Percentiles rank a stretch among this genome's conserved stretches.
phyloP scores from a whole-genome alignment of 176 grass and related monocot species.

The Ampelocalamus luodianensis region DNA sequence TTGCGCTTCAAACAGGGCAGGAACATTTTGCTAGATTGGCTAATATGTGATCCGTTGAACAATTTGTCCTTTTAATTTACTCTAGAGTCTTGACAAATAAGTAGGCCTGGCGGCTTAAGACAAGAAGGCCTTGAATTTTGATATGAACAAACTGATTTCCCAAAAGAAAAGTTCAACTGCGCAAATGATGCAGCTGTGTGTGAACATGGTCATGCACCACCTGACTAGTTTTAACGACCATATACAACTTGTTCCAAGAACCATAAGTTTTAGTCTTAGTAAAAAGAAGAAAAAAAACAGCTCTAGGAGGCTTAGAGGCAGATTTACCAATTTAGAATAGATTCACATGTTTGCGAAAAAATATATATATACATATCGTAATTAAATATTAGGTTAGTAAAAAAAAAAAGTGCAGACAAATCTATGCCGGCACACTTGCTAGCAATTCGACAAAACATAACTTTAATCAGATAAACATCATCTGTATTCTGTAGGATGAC shows the following conservation, averaged over 20 bases:
- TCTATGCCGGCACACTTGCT: background rate
- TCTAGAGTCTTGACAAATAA: background rate
- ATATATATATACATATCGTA: background rate
- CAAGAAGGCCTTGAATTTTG: background rate
- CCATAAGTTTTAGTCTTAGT: background rate
- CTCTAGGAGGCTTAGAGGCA: background rate
- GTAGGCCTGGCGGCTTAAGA: background rate
- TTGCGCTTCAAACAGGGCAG: slow-evolving; percentile 36
- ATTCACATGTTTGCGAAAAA: background rate
- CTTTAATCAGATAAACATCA: background rate
- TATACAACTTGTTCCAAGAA: background rate
- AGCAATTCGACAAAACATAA: background rate
- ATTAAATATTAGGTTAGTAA: background rate
- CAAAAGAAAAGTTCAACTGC: background rate
- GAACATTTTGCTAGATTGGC: background rate
- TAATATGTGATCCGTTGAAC: background rate
- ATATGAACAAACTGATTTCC: background rate
- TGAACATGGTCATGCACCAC: background rate
- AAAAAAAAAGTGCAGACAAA: background rate
- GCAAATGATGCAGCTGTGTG: background rate
- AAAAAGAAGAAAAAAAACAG: too few relatives aligned
- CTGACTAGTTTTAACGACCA: background rate
- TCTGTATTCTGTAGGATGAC: background rate
- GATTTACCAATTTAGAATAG: background rate
- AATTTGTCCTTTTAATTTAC: background rate